These are phyloP conservation scores for Candida qinlingensis DNA, from an alignment of 805 yeast genomes.

Conservation along the genomic window DNA sequence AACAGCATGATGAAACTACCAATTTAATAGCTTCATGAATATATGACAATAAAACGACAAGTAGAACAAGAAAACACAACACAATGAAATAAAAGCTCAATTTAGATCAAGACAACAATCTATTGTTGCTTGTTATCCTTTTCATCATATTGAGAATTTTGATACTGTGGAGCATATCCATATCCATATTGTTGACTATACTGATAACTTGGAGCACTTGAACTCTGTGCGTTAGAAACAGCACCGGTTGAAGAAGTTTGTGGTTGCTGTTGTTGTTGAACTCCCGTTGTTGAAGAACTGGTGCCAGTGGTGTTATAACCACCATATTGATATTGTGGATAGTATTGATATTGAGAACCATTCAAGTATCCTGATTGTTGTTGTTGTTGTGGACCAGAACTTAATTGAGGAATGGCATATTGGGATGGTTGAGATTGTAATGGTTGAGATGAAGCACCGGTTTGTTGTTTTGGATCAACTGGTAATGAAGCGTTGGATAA, in stretches of 20 bases:
- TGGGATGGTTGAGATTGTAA: conserved; percentile 3
- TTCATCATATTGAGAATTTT: conserved; percentile 21
- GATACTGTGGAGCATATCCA: conserved; percentile 23
- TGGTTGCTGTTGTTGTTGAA: conserved; percentile 1
- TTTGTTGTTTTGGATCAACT: conserved; percentile 8
- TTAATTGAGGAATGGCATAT: conserved; percentile 1
- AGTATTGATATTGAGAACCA: conserved; percentile 10
- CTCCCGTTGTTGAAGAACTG: not conserved
- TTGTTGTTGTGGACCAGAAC: conserved; percentile 5
- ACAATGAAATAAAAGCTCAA: not conserved
- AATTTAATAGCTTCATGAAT: no score
- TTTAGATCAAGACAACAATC: not conserved
- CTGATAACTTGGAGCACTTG: conserved; percentile 12
- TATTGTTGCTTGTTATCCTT: conserved; percentile 16
- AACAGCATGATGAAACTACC: no score
- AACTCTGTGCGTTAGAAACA: not conserved
- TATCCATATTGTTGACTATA: conserved; percentile 21
- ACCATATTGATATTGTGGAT: conserved; percentile 11
- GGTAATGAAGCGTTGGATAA: conserved; percentile 14
- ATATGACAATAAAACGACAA: no score
- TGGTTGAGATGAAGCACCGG: conserved; percentile 8
- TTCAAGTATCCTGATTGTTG: conserved; percentile 4
- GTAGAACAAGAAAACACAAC: not conserved
- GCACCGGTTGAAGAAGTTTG: conserved; percentile 6
- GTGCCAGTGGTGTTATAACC: conserved; percentile 2